Evolutionary conservation across 345 rosid species (phyloP), one percentile per base, ranked within the genome.

Genomic region (Toxicodendron radicans): DNA sequence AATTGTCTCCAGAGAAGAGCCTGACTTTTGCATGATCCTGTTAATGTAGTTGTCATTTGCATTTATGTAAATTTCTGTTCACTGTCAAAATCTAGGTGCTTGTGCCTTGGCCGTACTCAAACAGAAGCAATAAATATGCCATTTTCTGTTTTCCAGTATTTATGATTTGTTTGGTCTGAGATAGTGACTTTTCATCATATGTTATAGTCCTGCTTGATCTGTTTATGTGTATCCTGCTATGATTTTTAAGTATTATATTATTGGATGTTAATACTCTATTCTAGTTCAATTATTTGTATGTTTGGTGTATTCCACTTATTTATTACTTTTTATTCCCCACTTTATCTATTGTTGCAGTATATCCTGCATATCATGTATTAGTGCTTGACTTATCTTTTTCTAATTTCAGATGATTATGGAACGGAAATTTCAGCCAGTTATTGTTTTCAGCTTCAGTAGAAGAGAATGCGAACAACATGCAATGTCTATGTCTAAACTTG

Each of bases 401-500:
- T 21, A 53, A 58, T 83, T 82, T 77, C 83, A 95, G 98, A 95
- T 95, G 99, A 93, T 93, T 67, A 93, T 90, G 99, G 98, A 95
- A 74, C 83, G 93, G 49, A 88, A 90, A 73, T 93, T 93, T 85
- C 90, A 95, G 70, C 99, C 99, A 14, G 98, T 95, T 76, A 93
- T 95, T 78, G 92, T 93, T 79, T 95, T 95, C 83, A 95, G 98
- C 87, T 95, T 95, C 83, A 95, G 99, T 85, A 91, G 98, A 85
- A 91, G 99, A 83, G 99, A 93, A 78, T 91, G 97, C 73, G 99
- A 95, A 77, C 92, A 95, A 64, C 96, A 93, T 84, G 99, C 99
- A 53, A 86, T 93, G 93, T 95, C 96, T 62, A 93, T 95, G 98
- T 87, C 97, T 63, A 95, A 91, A 85, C 99, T 95, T 71, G 98